Evolutionary conservation across 2,329 filamentous ascomycete species (phyloP).

Genomic region (Fusarium nanum): DNA sequence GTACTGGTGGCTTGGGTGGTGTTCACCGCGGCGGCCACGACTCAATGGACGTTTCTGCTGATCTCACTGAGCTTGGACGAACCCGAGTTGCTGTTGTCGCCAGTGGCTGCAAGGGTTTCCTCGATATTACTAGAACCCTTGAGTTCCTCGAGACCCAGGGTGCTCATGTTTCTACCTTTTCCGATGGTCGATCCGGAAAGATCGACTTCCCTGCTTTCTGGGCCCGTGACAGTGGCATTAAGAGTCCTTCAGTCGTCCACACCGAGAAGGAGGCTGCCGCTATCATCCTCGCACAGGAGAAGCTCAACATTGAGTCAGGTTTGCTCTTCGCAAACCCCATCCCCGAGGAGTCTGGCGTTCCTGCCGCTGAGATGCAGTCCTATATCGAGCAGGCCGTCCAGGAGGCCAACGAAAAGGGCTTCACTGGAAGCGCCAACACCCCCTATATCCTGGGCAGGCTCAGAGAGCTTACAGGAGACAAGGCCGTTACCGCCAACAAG

Average conservation of each 20-base stretch:
- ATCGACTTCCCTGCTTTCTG: conserved; percentile 95
- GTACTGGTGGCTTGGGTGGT: conserved; percentile 92
- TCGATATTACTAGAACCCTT: conserved; percentile 90
- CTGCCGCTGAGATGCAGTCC: conserved; percentile 75
- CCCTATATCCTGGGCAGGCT: conserved; percentile 85
- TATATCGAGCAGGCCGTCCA: conserved; percentile 75
- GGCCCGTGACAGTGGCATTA: conserved; percentile 85
- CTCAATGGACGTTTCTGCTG: conserved; percentile 93
- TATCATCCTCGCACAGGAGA: conserved; percentile 85
- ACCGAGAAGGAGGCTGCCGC: conserved; percentile 86
- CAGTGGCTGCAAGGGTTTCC: conserved; percentile 94
- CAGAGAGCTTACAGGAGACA: conserved; percentile 78
- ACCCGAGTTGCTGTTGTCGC: conserved; percentile 90
- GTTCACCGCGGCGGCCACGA: conserved; percentile 90
- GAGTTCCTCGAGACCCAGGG: conserved; percentile 80
- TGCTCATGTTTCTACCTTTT: conserved; percentile 88
- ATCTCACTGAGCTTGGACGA: conserved; percentile 91
- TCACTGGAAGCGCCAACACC: conserved; percentile 81
- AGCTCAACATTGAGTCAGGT: conserved; percentile 79
- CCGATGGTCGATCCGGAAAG: conserved; percentile 76
- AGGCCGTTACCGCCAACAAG: conserved; percentile 79
- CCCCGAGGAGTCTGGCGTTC: conserved; percentile 75
- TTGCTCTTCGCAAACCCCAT: conserved; percentile 92
- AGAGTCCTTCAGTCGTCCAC: conserved; percentile 79
- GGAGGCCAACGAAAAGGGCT: conserved; percentile 73